Base-by-base conservation (phyloP, 116 monocot genomes). In the Zostera marina region DNA sequence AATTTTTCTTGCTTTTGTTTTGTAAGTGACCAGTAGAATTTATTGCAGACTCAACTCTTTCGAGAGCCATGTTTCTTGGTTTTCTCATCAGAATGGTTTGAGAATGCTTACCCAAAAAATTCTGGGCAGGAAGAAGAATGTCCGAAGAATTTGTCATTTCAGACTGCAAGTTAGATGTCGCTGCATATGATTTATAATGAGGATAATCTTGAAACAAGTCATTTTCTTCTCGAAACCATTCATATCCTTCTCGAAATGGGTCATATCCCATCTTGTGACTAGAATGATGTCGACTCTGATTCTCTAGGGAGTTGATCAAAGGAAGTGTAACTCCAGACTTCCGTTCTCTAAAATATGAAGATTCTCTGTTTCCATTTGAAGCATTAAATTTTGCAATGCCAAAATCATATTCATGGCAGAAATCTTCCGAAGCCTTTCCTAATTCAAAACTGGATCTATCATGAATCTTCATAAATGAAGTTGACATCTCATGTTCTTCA, bases 401-500 rank as follows among this genome's bases (percentile, higher is more conserved):
- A 51, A 9, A 19, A 10, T 51, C 20, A 8, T 19, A 51, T 51
- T 51, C 49, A 19, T 13, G 49, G 20, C 17, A 51, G 20, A 1
- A 51, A 51, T 16, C 20, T 51, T 3, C 49, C 20, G 10, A 8
- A 9, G 17, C 49, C 49, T 51, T 62, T 62, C n/a, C 62, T 43
- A 22, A 40, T n/a, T 11, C 26, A 61, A 26, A 61, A 15, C 47
- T 12, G 13, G 46, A 47, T 47, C 26, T 47, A 24, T 4, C 22
- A 26, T 47, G 47, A 44, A 21, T 47, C 21, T 26, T 47, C 13
- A 47, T 7, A 6, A 22, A 24, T 61, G 61, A 2, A 61, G 61
- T 47, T 11, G 44, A 47, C 22, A 61, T 61, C 32, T 61, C 61
- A 45, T 9, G 23, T 45, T 52, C 52, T 45, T 52, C 52, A 40